Evolutionary conservation across 768 basidiomycete species (phyloP), one percentile per base, ranked within the genome.

Genomic region (Leccinum truebloodii): DNA sequence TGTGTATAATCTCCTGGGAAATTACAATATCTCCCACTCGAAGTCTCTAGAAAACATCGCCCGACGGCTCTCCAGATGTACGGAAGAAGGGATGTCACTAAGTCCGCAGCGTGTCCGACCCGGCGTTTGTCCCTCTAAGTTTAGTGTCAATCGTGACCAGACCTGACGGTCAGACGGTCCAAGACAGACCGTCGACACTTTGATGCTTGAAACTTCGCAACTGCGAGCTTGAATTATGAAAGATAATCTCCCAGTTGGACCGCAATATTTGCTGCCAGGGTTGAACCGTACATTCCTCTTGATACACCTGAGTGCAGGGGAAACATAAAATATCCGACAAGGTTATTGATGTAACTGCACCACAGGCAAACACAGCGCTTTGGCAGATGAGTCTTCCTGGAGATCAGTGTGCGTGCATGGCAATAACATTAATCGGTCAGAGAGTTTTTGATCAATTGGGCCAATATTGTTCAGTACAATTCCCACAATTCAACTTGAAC

Each of bases 401-500:
- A 37, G 61, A 65, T 44, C 22, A 22, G 57, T 26, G 32, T 67
- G 68, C 13, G 22, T 56, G 53, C 22, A 22, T 22, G 1, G 22
- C 22, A 22, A 22, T 22, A 22, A 22, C 22, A 22, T 22, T 22
- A n/a, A n/a, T n/a, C 22, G 22, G 32, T 32, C 32, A 10, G 32
- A 32, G 32, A 12, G 10, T 0, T 34, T 34, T 12, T 12, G 32
- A 34, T 34, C 32, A 34, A 34, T 34, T 34, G 34, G 34, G 22
- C 22, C 22, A 24, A 34, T 12, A 22, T 22, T 34, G 34, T 34
- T 1, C 1, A 13, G 34, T 13, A 34, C 34, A 34, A 59, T 70
- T 69, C 70, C 70, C 68, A 67, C 68, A 44, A 48, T 39, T 54
- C 32, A 5, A 32, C 58, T 3, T 28, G 52, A 20, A 49, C n/a